Evolutionary conservation across 2,329 filamentous ascomycete species (phyloP).

Genomic region (Penicillium sp.): DNA sequence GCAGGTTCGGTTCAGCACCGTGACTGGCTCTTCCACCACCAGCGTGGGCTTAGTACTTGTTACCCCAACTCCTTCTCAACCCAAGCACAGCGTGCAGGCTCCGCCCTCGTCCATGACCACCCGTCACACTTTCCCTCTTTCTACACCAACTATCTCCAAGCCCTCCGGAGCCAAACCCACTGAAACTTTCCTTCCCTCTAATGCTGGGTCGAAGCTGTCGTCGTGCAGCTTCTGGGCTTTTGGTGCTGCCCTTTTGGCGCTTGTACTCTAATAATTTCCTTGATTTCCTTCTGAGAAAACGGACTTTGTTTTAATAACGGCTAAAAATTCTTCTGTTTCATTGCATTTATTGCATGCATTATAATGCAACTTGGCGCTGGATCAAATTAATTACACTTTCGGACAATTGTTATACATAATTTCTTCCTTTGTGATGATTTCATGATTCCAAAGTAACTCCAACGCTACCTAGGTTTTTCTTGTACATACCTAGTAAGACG

Average conservation of each 20-base stretch:
- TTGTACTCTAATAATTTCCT: neutral
- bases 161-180: neutral
- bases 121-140: neutral
- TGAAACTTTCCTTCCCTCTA: neutral
- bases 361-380: neutral
- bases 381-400: neutral
- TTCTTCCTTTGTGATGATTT: neutral
- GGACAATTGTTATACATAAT: neutral
- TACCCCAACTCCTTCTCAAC: neutral
- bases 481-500: no score
- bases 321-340: neutral
- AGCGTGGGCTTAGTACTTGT: constrained; percentile 23
- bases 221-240: neutral
- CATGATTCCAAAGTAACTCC: neutral
- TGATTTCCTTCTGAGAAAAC: neutral
- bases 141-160: neutral
- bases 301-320: neutral
- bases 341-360: neutral
- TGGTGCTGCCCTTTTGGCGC: neutral
- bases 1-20: constrained; percentile 39
- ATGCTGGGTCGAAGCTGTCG: neutral
- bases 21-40: constrained; percentile 21
- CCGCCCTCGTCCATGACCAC: neutral
- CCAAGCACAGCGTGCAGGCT: neutral
- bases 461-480: no score